These are phyloP conservation scores for Metschnikowia vanudenii DNA, from an alignment of 805 yeast genomes.

Conservation along the genomic window DNA sequence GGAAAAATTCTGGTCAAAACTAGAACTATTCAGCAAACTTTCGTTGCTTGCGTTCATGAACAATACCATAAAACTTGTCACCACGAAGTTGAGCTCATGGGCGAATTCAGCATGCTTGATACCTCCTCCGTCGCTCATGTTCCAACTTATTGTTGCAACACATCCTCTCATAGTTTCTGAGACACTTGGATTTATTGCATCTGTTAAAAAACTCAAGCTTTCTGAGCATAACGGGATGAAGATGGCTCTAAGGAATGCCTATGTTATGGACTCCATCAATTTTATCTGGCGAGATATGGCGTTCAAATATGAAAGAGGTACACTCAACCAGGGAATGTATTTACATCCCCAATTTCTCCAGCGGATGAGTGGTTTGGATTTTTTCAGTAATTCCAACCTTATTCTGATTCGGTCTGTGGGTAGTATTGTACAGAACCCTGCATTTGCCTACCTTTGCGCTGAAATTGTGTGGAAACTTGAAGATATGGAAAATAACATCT, in stretches of 20 bases:
- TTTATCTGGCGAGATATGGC: constrained; percentile 57
- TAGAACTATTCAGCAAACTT: constrained; percentile 1
- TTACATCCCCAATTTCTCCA: constrained; percentile 33
- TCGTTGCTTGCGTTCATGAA: constrained; percentile 3
- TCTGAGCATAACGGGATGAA: constrained; percentile 16
- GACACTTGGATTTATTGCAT: constrained; percentile 46
- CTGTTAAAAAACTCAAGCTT: constrained; percentile 34
- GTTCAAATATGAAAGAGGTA: constrained; percentile 34
- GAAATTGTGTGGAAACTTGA: constrained; percentile 47
- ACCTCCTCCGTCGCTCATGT: constrained; percentile 38
- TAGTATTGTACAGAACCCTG: constrained; percentile 51
- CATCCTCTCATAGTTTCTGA: constrained; percentile 48
- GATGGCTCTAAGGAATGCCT: constrained; percentile 45
- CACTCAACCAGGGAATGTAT: constrained; percentile 40
- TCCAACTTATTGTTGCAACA: constrained; percentile 37
- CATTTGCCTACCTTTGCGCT: constrained; percentile 46
- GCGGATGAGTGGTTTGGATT: constrained; percentile 29
- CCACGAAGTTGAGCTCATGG: neutral
- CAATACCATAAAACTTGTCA: neutral
- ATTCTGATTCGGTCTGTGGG: constrained; percentile 32
- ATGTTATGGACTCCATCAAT: constrained; percentile 56
- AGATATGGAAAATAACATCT: constrained; percentile 33
- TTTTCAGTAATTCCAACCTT: constrained; percentile 32
- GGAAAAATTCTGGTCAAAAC: constrained; percentile 1
- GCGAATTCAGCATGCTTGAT: constrained; percentile 3